Evolutionary conservation across 2,329 filamentous ascomycete species (phyloP), one percentile per base, ranked within the genome.

Genomic region (Diaporthe vaccinii): DNA sequence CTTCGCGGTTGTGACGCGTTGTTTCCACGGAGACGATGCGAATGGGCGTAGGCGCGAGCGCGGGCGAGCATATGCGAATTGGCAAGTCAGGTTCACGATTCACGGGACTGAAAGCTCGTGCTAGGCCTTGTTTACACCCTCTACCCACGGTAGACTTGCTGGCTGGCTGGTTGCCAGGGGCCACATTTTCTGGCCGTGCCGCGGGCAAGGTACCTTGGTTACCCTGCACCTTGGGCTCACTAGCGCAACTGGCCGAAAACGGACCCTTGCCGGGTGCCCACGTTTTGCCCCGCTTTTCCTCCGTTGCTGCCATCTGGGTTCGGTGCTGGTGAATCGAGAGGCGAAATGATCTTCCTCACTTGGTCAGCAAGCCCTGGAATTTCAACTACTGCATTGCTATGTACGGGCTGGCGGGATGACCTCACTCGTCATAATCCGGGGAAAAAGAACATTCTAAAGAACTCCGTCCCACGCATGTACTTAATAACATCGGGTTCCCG

Each of bases 281-380:
- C 58, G 70, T 65, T 55, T 12, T 49, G 70, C 49, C 70, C 70
- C 70, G 70, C 70, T 55, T 73, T 59, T 62, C 25, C 59, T 31
- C n/a, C 14, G 25, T 9, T 25, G 61, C 62, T 46, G 39, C 39
- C 25, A 4, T 44, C n/a, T n/a, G n/a, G n/a, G n/a, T n/a, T n/a
- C n/a, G n/a, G 25, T 57, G 25, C 31, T 69, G 34, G 53, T 55
- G 53, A n/a, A 31, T n/a, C 46, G 58, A 49, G 31, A 49, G 69
- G 41, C 53, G 69, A 61, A 49, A 72, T 72, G 55, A 61, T 72
- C 55, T 72, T 72, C 69, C 41, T 72, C 44, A 72, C 58, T 61
- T 72, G 44, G 57, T 72, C 57, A 72, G 70, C 70, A 59, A 53
- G 44, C 49, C 34, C 28, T 14, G 10, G 39, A 20, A n/a, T 25